Conservation (phyloP, 75 land plant genomes). For the Picea glauca region DNA sequence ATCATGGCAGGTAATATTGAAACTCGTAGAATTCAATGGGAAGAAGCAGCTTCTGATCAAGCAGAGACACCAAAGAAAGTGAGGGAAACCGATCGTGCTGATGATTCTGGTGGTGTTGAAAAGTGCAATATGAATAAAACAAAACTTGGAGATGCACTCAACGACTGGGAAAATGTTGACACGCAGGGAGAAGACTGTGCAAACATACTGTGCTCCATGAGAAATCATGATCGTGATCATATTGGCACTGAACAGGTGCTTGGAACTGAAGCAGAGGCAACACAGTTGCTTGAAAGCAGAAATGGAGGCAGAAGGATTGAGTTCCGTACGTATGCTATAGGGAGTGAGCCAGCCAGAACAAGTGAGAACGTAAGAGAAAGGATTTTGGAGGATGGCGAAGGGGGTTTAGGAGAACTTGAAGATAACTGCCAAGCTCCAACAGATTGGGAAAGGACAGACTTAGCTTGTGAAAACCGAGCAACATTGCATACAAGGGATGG, state of each 20-base stretch:
- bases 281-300: slow-evolving; percentile 23
- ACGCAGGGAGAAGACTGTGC: slow-evolving; percentile 48
- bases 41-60: no score
- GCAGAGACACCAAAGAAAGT: no score
- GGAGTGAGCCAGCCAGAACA: not conserved
- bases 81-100: no score
- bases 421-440: no score
- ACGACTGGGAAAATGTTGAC: slow-evolving; percentile 26
- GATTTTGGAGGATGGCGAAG: slow-evolving; percentile 9
- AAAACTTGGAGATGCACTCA: slow-evolving; percentile 21
- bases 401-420: slow-evolving; percentile 32
- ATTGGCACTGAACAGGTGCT: slow-evolving; percentile 47
- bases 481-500: no score
- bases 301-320: not conserved
- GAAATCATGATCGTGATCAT: no score
- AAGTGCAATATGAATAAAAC: no score
- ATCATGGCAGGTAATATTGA: no score
- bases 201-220: slow-evolving; percentile 41
- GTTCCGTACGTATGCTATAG: not conserved
- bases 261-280: slow-evolving; percentile 43
- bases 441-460: no score
- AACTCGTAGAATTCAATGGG: no score
- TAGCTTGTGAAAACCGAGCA: no score
- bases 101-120: no score
- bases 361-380: not conserved